Evolutionary conservation across 2,329 filamentous ascomycete genomes (phyloP).

Genomic region (Beauveria sp.): DNA sequence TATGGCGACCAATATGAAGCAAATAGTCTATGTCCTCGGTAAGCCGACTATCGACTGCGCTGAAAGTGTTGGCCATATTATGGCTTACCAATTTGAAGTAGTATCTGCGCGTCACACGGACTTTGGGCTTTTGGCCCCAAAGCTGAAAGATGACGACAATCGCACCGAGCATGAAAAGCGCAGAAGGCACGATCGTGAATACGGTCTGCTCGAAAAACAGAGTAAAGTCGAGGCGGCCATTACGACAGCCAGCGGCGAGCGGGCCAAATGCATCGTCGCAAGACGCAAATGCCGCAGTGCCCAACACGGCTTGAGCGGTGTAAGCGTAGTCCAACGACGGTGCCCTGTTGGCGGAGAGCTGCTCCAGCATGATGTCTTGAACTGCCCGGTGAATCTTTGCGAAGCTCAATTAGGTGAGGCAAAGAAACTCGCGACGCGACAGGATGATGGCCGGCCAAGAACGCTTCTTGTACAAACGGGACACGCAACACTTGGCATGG

Average conservation of each 20-base stretch:
- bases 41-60: not conserved
- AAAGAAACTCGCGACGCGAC: no score
- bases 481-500: no score
- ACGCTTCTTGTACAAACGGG: no score
- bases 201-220: slow-evolving; percentile 3
- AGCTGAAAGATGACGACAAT: not conserved
- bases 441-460: no score
- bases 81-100: not conserved
- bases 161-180: not conserved
- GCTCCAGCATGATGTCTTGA: not conserved
- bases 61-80: not conserved
- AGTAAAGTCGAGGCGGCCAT: slow-evolving; percentile 6
- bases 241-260: not conserved
- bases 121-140: not conserved
- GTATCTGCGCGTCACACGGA: not conserved
- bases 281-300: not conserved
- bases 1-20: not conserved
- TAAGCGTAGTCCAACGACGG: not conserved
- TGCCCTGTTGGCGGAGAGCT: not conserved
- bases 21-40: not conserved
- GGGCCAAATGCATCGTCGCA: slow-evolving; percentile 4
- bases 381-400: no score
- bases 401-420: no score
- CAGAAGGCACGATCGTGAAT: not conserved
- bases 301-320: not conserved